phyloP scores from a whole-genome alignment of 768 basidiomycete species.

The Xanthoconium purpureum region DNA sequence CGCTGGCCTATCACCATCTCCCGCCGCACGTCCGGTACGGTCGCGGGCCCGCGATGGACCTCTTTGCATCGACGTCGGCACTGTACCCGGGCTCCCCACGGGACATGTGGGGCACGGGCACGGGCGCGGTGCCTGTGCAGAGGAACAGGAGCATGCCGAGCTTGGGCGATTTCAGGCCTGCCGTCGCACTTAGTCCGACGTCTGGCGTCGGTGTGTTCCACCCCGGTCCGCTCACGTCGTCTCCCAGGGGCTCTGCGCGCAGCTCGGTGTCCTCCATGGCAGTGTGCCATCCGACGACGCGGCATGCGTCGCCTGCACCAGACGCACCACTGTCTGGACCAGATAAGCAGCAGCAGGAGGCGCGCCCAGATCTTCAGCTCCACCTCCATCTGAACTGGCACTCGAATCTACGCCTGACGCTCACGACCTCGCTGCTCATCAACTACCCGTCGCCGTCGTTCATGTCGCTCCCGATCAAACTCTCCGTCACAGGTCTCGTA shows the following conservation, averaged over 20 bases:
- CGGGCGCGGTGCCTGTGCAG: conserved; percentile 18
- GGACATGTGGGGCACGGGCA: conserved; percentile 45
- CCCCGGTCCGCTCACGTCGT: conserved; percentile 33
- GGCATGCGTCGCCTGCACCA: conserved; percentile 12
- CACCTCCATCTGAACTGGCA: conserved; percentile 85
- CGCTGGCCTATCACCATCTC: conserved; percentile 64
- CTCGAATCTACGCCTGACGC: conserved; percentile 82
- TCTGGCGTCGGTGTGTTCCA: conserved; percentile 26
- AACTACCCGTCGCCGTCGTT: conserved; percentile 96
- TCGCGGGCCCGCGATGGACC: conserved; percentile 52
- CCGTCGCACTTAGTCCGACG: conserved; percentile 26
- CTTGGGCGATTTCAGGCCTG: conserved; percentile 36
- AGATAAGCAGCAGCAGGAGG: conserved; percentile 26
- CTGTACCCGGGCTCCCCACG: conserved; percentile 37
- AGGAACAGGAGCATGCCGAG: conserved; percentile 36
- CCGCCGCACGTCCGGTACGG: conserved; percentile 73
- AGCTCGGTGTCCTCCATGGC: conserved; percentile 14
- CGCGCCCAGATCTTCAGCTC: conserved; percentile 72
- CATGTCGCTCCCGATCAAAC: conserved; percentile 94
- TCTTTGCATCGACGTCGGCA: conserved; percentile 55
- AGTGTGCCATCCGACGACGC: conserved; percentile 16
- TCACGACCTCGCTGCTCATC: conserved; percentile 90
- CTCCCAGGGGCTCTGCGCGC: conserved; percentile 19
- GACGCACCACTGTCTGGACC: conserved; percentile 1
- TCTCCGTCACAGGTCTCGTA: conserved; percentile 85